phyloP scores from a whole-genome alignment of 495 filamentous ascomycete species.

The Aspergillus hancockii region DNA sequence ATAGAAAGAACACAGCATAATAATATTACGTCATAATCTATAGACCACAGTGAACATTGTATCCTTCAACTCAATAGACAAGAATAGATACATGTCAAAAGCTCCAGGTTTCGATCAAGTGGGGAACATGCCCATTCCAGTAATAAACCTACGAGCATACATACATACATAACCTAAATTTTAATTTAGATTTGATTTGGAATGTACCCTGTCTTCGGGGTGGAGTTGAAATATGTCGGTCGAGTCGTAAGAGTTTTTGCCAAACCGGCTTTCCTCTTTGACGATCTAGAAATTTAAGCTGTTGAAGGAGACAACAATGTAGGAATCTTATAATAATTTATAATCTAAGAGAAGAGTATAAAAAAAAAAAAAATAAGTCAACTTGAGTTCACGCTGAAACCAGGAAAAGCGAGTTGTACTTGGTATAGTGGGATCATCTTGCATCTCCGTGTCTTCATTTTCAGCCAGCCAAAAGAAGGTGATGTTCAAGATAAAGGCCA shows the following conservation, averaged over 20 bases:
- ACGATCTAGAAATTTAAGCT: too few species aligned
- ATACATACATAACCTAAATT: constrained; percentile 5
- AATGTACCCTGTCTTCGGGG: neutral
- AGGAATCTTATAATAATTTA: too few species aligned
- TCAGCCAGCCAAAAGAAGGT: too few species aligned
- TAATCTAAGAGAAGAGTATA: too few species aligned
- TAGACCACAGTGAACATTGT: neutral
- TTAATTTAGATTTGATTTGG: neutral
- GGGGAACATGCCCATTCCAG: neutral
- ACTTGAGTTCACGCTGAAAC: neutral
- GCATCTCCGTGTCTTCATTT: too few species aligned
- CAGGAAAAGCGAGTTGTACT: too few species aligned
- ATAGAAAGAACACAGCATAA: neutral
- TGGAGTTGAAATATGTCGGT: neutral
- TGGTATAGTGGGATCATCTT: too few species aligned
- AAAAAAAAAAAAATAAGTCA: too few species aligned
- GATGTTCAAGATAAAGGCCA: neutral
- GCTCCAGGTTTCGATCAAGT: neutral
- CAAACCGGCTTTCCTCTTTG: too few species aligned
- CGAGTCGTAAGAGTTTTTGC: too few species aligned
- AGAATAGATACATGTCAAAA: neutral
- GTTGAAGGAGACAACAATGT: too few species aligned
- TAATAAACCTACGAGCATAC: neutral
- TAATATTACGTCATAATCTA: neutral
- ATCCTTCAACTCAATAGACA: neutral